phyloP scores from a whole-genome alignment of 73 alveolate genomes.

The Uronychia setigera region DNA sequence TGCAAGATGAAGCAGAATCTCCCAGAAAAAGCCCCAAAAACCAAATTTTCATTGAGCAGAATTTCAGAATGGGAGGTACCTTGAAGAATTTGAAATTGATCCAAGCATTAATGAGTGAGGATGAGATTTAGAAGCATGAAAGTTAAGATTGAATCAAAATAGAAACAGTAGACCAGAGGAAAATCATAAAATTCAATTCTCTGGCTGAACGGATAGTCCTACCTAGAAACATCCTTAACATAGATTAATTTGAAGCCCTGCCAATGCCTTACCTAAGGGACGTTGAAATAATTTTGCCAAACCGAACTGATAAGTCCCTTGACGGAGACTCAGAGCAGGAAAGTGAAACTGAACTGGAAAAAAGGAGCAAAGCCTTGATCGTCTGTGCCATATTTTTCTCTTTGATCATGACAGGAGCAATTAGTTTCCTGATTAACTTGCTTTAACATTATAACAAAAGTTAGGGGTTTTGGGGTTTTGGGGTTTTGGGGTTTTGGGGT shows the following conservation, averaged over 20 bases:
- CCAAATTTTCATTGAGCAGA: background rate
- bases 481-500: slow-evolving; percentile 39
- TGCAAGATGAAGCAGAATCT: background rate
- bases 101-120: background rate
- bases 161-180: background rate
- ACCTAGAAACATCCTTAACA: too few relatives aligned
- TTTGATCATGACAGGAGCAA: background rate
- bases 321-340: too few relatives aligned
- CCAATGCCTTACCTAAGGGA: too few relatives aligned
- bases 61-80: background rate
- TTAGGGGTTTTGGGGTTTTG: slow-evolving; percentile 21
- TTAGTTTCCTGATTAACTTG: too few relatives aligned
- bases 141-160: too few relatives aligned
- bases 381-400: background rate
- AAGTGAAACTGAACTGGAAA: too few relatives aligned
- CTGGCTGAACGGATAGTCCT: slow-evolving; percentile 23
- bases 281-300: too few relatives aligned
- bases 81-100: background rate
- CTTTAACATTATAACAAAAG: too few relatives aligned
- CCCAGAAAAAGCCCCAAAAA: background rate
- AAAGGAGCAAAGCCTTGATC: too few relatives aligned
- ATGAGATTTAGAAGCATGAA: background rate
- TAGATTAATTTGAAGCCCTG: too few relatives aligned
- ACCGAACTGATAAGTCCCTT: too few relatives aligned
- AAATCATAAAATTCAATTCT: background rate